A percentile compares a stretch with the other conserved stretches of the same genome.
These are phyloP conservation scores for Claviceps sp. DNA, from an alignment of 2,329 filamentous ascomycete genomes.

Conservation along the genomic window DNA sequence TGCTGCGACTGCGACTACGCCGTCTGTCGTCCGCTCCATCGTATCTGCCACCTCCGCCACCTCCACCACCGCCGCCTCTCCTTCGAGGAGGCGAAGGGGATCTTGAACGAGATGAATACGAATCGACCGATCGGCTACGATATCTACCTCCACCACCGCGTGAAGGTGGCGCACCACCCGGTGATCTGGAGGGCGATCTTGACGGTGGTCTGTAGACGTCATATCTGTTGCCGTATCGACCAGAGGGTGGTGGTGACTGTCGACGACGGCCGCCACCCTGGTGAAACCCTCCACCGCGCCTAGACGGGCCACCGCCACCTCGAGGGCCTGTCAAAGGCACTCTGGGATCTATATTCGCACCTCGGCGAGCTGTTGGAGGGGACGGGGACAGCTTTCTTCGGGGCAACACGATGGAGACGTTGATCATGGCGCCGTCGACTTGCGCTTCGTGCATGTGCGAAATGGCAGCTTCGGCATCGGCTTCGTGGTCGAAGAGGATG, in stretches of 20 bases:
- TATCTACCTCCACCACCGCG: slow-evolving; percentile 23
- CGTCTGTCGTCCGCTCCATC: slow-evolving; percentile 15
- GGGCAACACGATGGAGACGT: slow-evolving; percentile 79
- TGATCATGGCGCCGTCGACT: slow-evolving; percentile 68
- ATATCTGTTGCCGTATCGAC: slow-evolving; percentile 28
- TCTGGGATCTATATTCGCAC: slow-evolving; percentile 43
- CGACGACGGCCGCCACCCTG: slow-evolving; percentile 20
- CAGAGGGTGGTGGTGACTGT: slow-evolving; percentile 21
- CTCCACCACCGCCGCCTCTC: slow-evolving; percentile 18
- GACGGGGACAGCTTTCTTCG: slow-evolving; percentile 69
- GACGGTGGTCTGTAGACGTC: slow-evolving; percentile 53
- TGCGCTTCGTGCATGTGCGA: slow-evolving; percentile 98
- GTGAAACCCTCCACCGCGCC: slow-evolving; percentile 15
- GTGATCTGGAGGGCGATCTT: slow-evolving; percentile 27
- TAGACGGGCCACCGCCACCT: slow-evolving; percentile 18
- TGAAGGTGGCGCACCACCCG: slow-evolving; percentile 27
- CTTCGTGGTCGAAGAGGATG: slow-evolving; percentile 65
- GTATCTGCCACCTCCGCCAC: slow-evolving; percentile 16
- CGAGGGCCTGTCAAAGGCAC: slow-evolving; percentile 19
- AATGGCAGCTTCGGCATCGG: slow-evolving; percentile 76
- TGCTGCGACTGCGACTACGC: slow-evolving; percentile 36
- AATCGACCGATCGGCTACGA: slow-evolving; percentile 30
- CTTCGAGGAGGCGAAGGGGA: slow-evolving; percentile 21
- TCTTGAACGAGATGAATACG: slow-evolving; percentile 35
- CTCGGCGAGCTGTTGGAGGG: slow-evolving; percentile 57